A percentile compares a stretch with the other conserved stretches of the same genome.
Conservation (phyloP, 108 stramenopile species). For the Cyclotella kingstonii region DNA sequence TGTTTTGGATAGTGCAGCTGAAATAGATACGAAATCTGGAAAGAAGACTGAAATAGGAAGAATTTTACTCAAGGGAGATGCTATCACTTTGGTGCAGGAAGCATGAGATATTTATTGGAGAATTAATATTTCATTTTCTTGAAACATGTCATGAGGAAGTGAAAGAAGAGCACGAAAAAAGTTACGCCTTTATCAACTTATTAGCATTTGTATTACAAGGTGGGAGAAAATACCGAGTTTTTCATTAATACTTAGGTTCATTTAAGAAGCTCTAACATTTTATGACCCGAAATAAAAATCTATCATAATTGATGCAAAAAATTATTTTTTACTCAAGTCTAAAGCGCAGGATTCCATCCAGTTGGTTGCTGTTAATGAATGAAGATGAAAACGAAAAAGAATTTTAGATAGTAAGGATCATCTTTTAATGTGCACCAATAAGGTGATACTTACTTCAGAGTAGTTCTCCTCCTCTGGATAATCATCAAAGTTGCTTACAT, state of each 20-base stretch:
- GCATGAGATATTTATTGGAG: constrained; percentile 31
- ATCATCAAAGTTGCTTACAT: constrained; percentile 48
- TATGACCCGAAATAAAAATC: too few relatives aligned
- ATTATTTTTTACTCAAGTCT: background rate
- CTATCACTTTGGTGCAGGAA: constrained; percentile 94
- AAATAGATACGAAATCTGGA: constrained; percentile 77
- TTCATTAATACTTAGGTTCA: too few relatives aligned
- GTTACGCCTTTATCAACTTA: background rate
- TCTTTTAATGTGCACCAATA: background rate
- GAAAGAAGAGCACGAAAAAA: too few relatives aligned
- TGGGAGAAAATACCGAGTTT: too few relatives aligned
- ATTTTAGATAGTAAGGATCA: background rate
- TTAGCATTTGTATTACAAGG: too few relatives aligned
- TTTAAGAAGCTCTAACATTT: too few relatives aligned
- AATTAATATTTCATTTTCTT: background rate
- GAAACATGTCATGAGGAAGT: constrained; percentile 1
- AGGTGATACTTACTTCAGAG: constrained; percentile 8
- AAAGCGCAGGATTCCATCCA: constrained; percentile 29
- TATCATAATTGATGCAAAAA: too few relatives aligned
- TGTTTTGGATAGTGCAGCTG: constrained; percentile 93
- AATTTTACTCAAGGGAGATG: constrained; percentile 98
- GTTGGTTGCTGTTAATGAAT: constrained; percentile 6
- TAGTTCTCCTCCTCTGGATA: constrained; percentile 29
- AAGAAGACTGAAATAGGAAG: constrained; percentile 77
- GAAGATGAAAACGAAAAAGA: background rate